Percentiles rank a stretch among this genome's conserved stretches.
These are phyloP conservation scores for Debaryomyces tyrocola DNA, from an alignment of 805 yeast species.

Conservation along the genomic window DNA sequence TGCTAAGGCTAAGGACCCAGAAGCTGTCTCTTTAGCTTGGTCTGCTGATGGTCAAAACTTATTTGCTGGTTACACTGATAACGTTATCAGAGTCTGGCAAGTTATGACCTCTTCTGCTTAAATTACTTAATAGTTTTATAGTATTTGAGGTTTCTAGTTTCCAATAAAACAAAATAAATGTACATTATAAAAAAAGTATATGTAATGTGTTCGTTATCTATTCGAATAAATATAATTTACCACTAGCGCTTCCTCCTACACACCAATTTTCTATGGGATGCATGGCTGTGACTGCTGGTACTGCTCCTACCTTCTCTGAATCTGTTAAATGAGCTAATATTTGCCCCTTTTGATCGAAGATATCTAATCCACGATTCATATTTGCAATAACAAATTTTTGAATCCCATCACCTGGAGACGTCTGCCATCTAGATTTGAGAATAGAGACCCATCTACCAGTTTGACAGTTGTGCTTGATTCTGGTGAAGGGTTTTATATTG, in stretches of 20 bases:
- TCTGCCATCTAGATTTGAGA: slow-evolving; percentile 85
- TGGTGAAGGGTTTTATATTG: slow-evolving; percentile 58
- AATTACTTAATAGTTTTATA: slow-evolving; percentile 8
- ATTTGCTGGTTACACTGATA: slow-evolving; percentile 99
- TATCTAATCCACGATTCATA: slow-evolving; percentile 86
- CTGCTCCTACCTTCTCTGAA: slow-evolving; percentile 66
- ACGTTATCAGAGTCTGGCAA: slow-evolving; percentile 99
- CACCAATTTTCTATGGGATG: slow-evolving; percentile 90
- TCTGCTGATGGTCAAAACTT: slow-evolving; percentile 99
- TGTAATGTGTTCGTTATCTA: slow-evolving; percentile 8
- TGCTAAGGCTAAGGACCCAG: slow-evolving; percentile 95
- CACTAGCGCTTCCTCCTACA: slow-evolving; percentile 93
- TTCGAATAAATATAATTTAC: slow-evolving; percentile 70
- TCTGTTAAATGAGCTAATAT: slow-evolving; percentile 75
- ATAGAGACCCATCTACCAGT: slow-evolving; percentile 97
- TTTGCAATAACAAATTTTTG: slow-evolving; percentile 90
- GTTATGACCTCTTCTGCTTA: slow-evolving; percentile 83
- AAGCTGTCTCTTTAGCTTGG: slow-evolving; percentile 98
- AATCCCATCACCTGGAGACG: slow-evolving; percentile 62
- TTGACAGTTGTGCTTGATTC: slow-evolving; percentile 87
- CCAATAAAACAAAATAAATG: slow-evolving; percentile 4
- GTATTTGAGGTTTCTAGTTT: slow-evolving; percentile 3
- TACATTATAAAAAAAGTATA: slow-evolving; percentile 2
- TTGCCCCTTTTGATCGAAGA: slow-evolving; percentile 73
- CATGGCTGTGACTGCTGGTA: slow-evolving; percentile 84